Evolutionary conservation across 2,329 filamentous ascomycete species (phyloP).

Genomic region (Aspergillus tubingensis): DNA sequence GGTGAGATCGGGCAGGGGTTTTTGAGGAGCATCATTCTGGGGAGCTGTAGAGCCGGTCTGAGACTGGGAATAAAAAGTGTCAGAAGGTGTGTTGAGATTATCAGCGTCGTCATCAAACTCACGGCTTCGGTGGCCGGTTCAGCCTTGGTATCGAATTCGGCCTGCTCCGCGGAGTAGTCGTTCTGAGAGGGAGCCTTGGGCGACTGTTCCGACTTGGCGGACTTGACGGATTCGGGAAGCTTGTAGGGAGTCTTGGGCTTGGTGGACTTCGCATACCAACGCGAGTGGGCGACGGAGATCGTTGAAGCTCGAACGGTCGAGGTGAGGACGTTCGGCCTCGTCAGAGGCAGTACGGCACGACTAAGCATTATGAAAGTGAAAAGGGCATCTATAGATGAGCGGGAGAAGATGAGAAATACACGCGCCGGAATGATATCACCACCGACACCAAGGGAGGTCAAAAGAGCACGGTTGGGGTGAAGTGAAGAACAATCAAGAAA

Average conservation of each 20-base stretch:
- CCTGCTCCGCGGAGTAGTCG: conserved; percentile 38
- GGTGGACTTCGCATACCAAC: conserved; percentile 43
- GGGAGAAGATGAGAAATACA: conserved; percentile 20
- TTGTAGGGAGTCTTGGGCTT: conserved; percentile 39
- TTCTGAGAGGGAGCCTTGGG: conserved; percentile 28
- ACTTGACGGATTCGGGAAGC: conserved; percentile 35
- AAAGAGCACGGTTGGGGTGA: not conserved
- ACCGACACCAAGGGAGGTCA: not conserved
- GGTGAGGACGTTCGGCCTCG: conserved; percentile 44
- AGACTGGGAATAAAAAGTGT: conserved; percentile 30
- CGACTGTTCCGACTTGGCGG: conserved; percentile 29
- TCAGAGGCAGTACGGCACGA: conserved; percentile 47
- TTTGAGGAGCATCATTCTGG: conserved; percentile 47
- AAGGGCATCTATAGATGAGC: conserved; percentile 8
- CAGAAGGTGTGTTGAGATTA: conserved; percentile 5
- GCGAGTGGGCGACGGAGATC: conserved; percentile 35
- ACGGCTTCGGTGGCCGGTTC: conserved; percentile 37
- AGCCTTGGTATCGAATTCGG: conserved; percentile 41
- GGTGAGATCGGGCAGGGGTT: conserved; percentile 85
- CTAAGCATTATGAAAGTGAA: conserved; percentile 41
- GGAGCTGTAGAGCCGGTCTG: conserved; percentile 39
- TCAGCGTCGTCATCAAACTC: conserved; percentile 19
- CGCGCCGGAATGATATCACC: conserved; percentile 16
- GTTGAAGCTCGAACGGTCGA: conserved; percentile 38
- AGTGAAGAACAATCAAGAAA: not conserved